Evolutionary conservation across 2,329 filamentous ascomycete species (phyloP).

Genomic region (Claviceps pusilla): DNA sequence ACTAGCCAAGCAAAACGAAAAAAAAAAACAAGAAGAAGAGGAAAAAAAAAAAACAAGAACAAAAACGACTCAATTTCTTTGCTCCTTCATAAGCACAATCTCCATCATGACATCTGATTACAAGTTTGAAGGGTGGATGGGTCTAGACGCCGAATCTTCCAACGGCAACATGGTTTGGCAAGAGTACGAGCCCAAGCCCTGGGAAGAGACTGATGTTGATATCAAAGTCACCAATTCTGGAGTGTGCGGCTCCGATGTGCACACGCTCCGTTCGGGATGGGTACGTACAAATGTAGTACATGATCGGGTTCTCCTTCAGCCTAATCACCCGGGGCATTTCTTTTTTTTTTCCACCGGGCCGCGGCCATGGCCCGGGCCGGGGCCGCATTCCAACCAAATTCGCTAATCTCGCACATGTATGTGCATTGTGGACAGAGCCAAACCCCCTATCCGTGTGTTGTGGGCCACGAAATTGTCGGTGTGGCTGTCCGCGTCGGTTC

Average conservation of each 20-base stretch:
- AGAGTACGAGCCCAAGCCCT: conserved; percentile 47
- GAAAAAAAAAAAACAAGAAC: neutral
- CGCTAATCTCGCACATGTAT: neutral
- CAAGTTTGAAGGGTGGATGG: conserved; percentile 39
- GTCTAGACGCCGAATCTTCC: conserved; percentile 23
- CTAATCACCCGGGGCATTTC: neutral
- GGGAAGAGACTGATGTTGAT: conserved; percentile 51
- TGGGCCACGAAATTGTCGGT: conserved; percentile 54
- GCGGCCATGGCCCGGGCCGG: no score
- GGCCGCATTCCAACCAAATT: neutral
- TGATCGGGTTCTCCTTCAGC: no score
- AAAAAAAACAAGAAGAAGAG: no score
- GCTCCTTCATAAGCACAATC: neutral
- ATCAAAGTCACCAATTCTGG: conserved; percentile 52
- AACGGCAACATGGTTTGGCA: conserved; percentile 40
- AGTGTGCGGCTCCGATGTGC: conserved; percentile 48
- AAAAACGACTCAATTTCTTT: neutral
- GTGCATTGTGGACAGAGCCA: neutral
- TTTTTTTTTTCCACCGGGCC: no score
- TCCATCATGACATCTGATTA: conserved; percentile 17
- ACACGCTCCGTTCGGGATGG: conserved; percentile 43
- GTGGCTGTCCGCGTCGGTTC: conserved; percentile 38
- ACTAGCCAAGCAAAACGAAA: no score
- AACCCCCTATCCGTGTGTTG: conserved; percentile 29
- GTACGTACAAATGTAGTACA: conserved; percentile 7